Conservation (phyloP, 768 basidiomycete species). For the Lepiota subincarnata region DNA sequence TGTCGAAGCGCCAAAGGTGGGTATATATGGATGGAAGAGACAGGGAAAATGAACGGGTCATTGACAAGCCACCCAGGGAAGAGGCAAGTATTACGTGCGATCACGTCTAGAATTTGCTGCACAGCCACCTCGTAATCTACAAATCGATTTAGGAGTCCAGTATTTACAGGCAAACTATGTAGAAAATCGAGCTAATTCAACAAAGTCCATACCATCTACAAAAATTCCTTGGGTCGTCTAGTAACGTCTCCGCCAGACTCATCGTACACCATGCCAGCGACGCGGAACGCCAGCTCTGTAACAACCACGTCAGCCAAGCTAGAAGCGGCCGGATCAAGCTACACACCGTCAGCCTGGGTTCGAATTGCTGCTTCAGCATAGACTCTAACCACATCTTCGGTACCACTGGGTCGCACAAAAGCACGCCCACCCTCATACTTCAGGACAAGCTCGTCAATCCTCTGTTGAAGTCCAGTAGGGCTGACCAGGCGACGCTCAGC, state of each 20-base stretch:
- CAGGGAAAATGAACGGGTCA: background rate
- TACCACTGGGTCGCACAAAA: conserved; percentile 95
- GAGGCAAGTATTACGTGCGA: conserved; percentile 28
- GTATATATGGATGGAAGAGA: conserved; percentile 6
- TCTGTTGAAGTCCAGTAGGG: conserved; percentile 75
- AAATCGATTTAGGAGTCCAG: too few relatives aligned
- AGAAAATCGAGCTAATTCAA: background rate
- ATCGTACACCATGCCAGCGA: conserved; percentile 84
- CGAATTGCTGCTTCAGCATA: conserved; percentile 87
- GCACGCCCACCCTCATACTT: conserved; percentile 82
- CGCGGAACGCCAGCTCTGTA: conserved; percentile 78
- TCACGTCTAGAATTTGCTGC: conserved; percentile 23
- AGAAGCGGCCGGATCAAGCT: background rate
- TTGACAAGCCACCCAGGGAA: background rate
- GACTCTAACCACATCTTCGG: conserved; percentile 96
- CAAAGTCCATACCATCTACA: conserved; percentile 30
- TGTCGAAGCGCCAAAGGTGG: conserved; percentile 1
- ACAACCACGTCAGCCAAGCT: conserved; percentile 5
- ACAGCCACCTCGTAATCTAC: too few relatives aligned
- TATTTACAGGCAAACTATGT: background rate
- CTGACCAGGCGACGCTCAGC: conserved; percentile 86
- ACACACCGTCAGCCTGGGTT: conserved; percentile 79
- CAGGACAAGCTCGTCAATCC: conserved; percentile 76
- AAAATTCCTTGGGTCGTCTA: conserved; percentile 75
- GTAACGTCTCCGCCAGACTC: conserved; percentile 75